These are phyloP conservation scores for Climacium dendroides DNA, from an alignment of 225 moss, liverwort and hornwort species.

Conservation along the genomic window DNA sequence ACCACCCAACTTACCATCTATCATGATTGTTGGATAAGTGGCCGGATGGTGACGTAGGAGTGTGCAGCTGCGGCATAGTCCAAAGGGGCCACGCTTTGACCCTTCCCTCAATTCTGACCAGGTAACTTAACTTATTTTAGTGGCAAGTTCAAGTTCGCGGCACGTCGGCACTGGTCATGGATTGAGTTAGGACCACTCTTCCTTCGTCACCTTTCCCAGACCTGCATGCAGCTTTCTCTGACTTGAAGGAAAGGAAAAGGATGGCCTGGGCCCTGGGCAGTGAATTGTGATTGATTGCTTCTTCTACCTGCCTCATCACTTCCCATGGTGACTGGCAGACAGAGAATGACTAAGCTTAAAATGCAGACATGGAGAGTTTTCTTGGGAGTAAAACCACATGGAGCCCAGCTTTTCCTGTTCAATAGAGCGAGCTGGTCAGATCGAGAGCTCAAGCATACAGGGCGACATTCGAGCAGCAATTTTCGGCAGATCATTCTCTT, in stretches of 20 bases:
- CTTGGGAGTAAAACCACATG: background rate
- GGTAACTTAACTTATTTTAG: background rate
- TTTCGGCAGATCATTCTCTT: background rate
- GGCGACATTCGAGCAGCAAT: background rate
- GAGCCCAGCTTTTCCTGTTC: background rate
- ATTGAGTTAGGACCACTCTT: background rate
- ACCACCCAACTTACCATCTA: background rate
- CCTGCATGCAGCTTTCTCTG: constrained; percentile 1
- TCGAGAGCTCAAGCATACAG: background rate
- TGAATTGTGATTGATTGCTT: constrained; percentile 6
- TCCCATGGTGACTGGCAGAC: background rate
- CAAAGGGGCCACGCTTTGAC: background rate
- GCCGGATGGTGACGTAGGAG: background rate
- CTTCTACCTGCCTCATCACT: background rate
- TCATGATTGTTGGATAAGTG: constrained; percentile 8
- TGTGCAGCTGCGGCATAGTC: background rate
- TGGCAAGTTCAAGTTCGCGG: background rate
- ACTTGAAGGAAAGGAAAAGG: background rate
- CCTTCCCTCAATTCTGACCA: background rate
- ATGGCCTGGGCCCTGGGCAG: background rate
- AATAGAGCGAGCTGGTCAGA: background rate
- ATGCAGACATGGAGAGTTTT: background rate
- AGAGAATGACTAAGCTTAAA: background rate
- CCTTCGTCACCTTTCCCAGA: background rate
- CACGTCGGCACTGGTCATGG: background rate